These are phyloP conservation scores for Gossypium gossypioides DNA, from an alignment of 441 rosid genomes.

Conservation along the genomic window DNA sequence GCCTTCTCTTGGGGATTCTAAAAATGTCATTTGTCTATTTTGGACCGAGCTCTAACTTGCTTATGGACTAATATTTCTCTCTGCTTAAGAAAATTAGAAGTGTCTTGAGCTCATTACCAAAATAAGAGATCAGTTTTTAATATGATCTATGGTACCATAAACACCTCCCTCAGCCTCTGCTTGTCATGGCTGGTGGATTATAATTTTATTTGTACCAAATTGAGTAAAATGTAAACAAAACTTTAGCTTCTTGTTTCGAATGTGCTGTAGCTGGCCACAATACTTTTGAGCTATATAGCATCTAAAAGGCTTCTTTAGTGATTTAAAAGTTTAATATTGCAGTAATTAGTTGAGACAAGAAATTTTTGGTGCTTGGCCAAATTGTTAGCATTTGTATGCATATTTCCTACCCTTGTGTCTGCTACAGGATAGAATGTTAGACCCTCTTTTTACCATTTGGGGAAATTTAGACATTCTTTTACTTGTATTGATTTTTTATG, in stretches of 20 bases:
- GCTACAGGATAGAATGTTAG: conserved; percentile 5
- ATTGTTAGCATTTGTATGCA: not conserved
- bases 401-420: not conserved
- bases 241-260: not conserved
- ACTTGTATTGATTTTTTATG: conserved; percentile 18
- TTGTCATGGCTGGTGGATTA: not conserved
- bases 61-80: not conserved
- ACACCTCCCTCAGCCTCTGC: not conserved
- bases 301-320: not conserved
- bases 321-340: not conserved
- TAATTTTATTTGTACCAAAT: not conserved
- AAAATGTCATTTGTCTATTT: not conserved
- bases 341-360: not conserved
- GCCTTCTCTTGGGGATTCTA: not conserved
- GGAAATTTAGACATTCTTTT: not conserved
- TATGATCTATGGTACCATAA: not conserved
- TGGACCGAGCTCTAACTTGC: not conserved
- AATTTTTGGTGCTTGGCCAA: not conserved
- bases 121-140: not conserved
- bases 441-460: conserved; percentile 2
- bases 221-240: not conserved
- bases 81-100: not conserved
- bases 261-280: not conserved
- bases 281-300: not conserved
- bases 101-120: not conserved